Conservation (phyloP, 2,329 filamentous ascomycete genomes). For the Herpotrichia juniperi region DNA sequence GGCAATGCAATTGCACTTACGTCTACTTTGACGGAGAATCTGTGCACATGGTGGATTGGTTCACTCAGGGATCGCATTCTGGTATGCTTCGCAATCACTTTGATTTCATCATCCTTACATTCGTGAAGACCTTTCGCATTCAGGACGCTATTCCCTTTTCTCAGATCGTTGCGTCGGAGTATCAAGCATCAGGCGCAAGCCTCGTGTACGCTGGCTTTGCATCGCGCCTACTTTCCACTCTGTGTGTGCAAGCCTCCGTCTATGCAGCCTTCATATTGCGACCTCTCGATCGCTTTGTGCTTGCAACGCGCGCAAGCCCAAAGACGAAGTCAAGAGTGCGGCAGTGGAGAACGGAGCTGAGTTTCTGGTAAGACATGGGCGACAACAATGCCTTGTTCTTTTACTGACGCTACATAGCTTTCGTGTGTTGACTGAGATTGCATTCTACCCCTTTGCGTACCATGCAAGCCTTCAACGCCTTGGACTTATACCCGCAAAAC, state of each 20-base stretch:
- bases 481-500: conserved; percentile 33
- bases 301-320: conserved; percentile 22
- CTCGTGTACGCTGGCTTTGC: conserved; percentile 37
- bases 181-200: conserved; percentile 20
- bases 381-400: background rate
- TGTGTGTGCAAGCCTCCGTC: conserved; percentile 25
- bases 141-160: conserved; percentile 26
- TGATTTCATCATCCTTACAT: background rate
- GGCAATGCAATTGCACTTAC: conserved; percentile 32
- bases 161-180: conserved; percentile 33
- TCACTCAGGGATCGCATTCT: conserved; percentile 35
- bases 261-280: conserved; percentile 27
- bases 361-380: conserved; percentile 19
- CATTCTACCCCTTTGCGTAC: conserved; percentile 41
- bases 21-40: conserved; percentile 30
- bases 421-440: conserved; percentile 31
- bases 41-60: conserved; percentile 45
- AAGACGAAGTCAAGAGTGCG: conserved; percentile 27
- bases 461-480: conserved; percentile 37
- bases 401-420: conserved; percentile 27
- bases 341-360: conserved; percentile 25
- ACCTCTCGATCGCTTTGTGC: conserved; percentile 36
- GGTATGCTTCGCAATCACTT: conserved; percentile 12
- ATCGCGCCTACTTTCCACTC: conserved; percentile 24
- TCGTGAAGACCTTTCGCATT: conserved; percentile 35